These are phyloP conservation scores for Neurospora sp. DNA, from an alignment of 2,329 filamentous ascomycete species.

Conservation along the genomic window DNA sequence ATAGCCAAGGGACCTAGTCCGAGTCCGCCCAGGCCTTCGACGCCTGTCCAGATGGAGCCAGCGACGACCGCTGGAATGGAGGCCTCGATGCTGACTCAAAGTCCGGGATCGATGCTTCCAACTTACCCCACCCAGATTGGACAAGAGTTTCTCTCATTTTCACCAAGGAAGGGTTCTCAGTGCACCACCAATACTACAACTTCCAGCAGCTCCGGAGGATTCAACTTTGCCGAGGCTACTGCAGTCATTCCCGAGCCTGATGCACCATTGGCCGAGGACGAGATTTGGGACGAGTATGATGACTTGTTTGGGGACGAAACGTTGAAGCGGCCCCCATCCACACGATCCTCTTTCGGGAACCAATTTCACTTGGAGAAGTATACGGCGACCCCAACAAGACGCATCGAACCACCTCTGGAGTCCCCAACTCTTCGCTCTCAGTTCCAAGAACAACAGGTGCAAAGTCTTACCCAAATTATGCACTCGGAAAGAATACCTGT, in stretches of 20 bases:
- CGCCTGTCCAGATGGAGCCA: constrained; percentile 28
- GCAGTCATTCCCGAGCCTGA: constrained; percentile 53
- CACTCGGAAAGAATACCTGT: constrained; percentile 22
- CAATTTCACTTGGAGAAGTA: constrained; percentile 47
- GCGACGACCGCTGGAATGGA: constrained; percentile 23
- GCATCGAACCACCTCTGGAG: constrained; percentile 29
- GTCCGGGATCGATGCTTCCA: constrained; percentile 21
- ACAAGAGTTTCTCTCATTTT: constrained; percentile 64
- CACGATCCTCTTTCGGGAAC: constrained; percentile 30
- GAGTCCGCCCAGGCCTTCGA: constrained; percentile 31
- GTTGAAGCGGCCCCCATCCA: constrained; percentile 37
- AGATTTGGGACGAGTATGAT: constrained; percentile 91
- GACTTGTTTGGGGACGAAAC: constrained; percentile 65
- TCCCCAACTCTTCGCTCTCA: constrained; percentile 36
- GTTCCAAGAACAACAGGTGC: constrained; percentile 9
- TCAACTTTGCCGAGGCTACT: constrained; percentile 51
- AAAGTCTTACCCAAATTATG: constrained; percentile 24
- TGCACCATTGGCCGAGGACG: constrained; percentile 64
- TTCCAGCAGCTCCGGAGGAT: constrained; percentile 55
- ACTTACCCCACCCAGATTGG: constrained; percentile 22
- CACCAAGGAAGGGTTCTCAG: constrained; percentile 61
- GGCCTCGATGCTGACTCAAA: constrained; percentile 22
- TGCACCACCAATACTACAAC: constrained; percentile 39
- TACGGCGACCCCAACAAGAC: constrained; percentile 26
- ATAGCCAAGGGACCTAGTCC: constrained; percentile 40